Evolutionary conservation across 176 grass and related monocot species (phyloP), one percentile per base, ranked within the genome.

Genomic region (Stipa capillata): DNA sequence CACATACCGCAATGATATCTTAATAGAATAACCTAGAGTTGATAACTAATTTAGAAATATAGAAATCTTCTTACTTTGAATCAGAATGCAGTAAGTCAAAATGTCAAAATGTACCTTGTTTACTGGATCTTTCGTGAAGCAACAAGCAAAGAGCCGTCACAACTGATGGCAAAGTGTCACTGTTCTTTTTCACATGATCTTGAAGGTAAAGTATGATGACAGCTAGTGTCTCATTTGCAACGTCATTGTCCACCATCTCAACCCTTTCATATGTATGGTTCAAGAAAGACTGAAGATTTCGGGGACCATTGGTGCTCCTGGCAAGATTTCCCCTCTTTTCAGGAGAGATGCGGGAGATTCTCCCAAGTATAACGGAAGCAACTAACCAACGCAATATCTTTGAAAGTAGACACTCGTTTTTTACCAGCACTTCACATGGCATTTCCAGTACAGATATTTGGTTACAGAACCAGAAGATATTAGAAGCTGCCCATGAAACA

Each of bases 321-420:
- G 68, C 76, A 88, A 79, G 65, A 81, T 77, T 66, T 87, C 44
- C 71, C 13, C 47, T 85, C 53, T 59, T 89, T 80, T 83, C 80
- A 79, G 73, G 74, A 87, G 61, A 77, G 31, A 73, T 37, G 33
- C 69, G 67, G 42, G 87, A 94, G 74, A 92, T 90, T 52, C 44
- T 92, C 57, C 94, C 91, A 55, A 97, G 80, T 79, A 97, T 97
- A 42, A 97, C 65, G 1, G 94, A 97, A 88, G 94, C 91, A 42
- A 78, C 86, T 84, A 88, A 57, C 91, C 87, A 92, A 41, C 91
- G 78, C 86, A 97, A 82, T 47, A 90, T 79, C 74, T 97, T 97
- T 32, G 91, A 82, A 51, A 90, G 77, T 44, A 42, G 72, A 59
- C 60, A 82, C 36, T 88, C 94, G 2, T 85, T 80, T 77, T 77